A percentile compares a stretch with the other conserved stretches of the same genome.
Evolutionary conservation across 1,284 basidiomycete genomes (phyloP).

Genomic region (Malassezia caprae): DNA sequence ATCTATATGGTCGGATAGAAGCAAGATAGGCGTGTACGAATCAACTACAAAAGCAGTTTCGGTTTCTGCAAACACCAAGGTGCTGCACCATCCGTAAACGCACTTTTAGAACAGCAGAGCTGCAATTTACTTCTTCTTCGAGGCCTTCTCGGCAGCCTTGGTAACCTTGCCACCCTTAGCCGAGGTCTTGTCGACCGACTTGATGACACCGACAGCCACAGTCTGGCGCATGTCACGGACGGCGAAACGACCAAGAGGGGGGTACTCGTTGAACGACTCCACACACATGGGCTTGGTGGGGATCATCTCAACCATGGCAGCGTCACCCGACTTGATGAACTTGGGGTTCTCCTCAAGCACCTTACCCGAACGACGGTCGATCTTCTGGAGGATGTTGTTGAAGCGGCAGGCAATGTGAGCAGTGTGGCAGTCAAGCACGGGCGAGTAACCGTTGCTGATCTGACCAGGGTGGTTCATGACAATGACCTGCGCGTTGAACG

Average conservation of each 20-base stretch:
- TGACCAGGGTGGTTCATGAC: constrained; percentile 99
- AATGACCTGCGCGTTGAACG: constrained; percentile 99
- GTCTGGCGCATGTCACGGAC: constrained; percentile 53
- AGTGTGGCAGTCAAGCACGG: constrained; percentile 99
- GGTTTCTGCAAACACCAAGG: background rate
- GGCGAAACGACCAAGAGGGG: constrained; percentile 93
- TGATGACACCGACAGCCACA: constrained; percentile 85
- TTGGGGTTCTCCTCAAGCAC: constrained; percentile 77
- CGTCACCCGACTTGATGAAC: constrained; percentile 61
- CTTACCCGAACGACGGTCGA: constrained; percentile 89
- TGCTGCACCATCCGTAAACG: background rate
- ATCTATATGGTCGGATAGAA: background rate
- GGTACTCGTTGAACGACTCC: constrained; percentile 94
- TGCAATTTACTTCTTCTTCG: constrained; percentile 41
- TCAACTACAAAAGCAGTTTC: constrained; percentile 2
- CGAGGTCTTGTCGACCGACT: constrained; percentile 48
- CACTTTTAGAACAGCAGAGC: constrained; percentile 13
- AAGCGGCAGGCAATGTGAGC: constrained; percentile 99
- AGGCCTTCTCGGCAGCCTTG: constrained; percentile 88
- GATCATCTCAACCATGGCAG: constrained; percentile 91
- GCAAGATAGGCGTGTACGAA: constrained; percentile 5
- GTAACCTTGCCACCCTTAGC: constrained; percentile 58
- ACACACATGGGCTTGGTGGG: constrained; percentile 97
- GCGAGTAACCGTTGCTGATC: constrained; percentile 93
- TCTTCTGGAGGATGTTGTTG: constrained; percentile 94